These are phyloP conservation scores for Fusarium protoensiforme DNA, from an alignment of 2,329 filamentous ascomycete species.

Conservation along the genomic window DNA sequence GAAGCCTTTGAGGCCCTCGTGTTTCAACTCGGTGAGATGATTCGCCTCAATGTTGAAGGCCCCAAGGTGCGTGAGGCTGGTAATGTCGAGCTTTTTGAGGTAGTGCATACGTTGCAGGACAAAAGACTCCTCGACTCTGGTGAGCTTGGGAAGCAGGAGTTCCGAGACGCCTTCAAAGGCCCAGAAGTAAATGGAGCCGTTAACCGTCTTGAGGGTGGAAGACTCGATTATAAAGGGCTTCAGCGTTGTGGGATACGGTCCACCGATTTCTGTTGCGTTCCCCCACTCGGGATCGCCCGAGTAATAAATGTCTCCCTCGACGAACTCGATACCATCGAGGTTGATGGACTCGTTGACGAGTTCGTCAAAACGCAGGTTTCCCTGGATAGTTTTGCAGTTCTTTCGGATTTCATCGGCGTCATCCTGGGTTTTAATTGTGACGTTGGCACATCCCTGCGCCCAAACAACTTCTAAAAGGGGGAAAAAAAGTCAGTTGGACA, in stretches of 20 bases:
- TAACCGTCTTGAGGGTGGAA: slow-evolving; percentile 20
- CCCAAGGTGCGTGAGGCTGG: slow-evolving; percentile 17
- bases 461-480: neutral
- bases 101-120: slow-evolving; percentile 11
- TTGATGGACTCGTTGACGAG: slow-evolving; percentile 14
- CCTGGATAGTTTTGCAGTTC: slow-evolving; percentile 18
- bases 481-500: neutral
- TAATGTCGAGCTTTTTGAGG: slow-evolving; percentile 23
- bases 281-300: neutral
- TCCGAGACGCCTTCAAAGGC: slow-evolving; percentile 23
- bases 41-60: slow-evolving; percentile 13
- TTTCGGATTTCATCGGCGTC: slow-evolving; percentile 16
- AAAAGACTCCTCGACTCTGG: slow-evolving; percentile 10
- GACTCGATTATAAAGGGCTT: slow-evolving; percentile 16
- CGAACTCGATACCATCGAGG: slow-evolving; percentile 21
- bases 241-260: neutral
- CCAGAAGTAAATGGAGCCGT: slow-evolving; percentile 11
- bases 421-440: slow-evolving; percentile 21
- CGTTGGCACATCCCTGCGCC: slow-evolving; percentile 16
- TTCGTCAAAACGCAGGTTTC: slow-evolving; percentile 3
- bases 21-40: slow-evolving; percentile 15
- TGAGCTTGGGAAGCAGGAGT: slow-evolving; percentile 21
- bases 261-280: neutral
- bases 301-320: slow-evolving; percentile 17
- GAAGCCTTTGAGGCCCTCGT: slow-evolving; percentile 24